Evolutionary conservation across 2,329 filamentous ascomycete genomes (phyloP).

Genomic region (Phialophora macrospora): DNA sequence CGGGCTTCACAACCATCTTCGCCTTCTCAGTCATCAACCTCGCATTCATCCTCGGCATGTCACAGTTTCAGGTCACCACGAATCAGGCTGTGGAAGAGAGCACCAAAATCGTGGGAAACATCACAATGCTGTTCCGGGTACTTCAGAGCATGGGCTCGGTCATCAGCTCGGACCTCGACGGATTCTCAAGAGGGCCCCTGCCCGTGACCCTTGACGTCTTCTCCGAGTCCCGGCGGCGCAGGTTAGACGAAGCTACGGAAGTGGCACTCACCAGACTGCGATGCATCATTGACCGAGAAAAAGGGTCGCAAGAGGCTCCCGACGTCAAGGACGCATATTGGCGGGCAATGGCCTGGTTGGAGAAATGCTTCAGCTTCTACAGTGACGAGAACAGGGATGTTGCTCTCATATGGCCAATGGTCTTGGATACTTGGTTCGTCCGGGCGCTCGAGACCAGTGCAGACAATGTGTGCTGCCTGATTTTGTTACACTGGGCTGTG

Average conservation of each 20-base stretch:
- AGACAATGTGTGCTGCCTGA: conserved; percentile 3
- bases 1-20: background rate
- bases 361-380: conserved; percentile 5
- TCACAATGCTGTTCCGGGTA: conserved; percentile 5
- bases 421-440: background rate
- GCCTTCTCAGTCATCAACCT: conserved; percentile 4
- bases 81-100: background rate
- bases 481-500: conserved; percentile 8
- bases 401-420: conserved; percentile 1
- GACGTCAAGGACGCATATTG: background rate
- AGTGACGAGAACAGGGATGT: conserved; percentile 3
- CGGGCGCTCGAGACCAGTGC: background rate
- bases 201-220: background rate
- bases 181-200: background rate
- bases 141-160: background rate
- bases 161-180: background rate
- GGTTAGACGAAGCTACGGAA: background rate
- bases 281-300: background rate
- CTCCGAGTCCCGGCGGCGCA: background rate
- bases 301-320: background rate
- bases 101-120: background rate
- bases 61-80: background rate
- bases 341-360: background rate
- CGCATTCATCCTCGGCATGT: conserved; percentile 4
- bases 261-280: background rate